Conservation (phyloP, 192 early-diverging fungal species). For the Gonapodya sp. region DNA sequence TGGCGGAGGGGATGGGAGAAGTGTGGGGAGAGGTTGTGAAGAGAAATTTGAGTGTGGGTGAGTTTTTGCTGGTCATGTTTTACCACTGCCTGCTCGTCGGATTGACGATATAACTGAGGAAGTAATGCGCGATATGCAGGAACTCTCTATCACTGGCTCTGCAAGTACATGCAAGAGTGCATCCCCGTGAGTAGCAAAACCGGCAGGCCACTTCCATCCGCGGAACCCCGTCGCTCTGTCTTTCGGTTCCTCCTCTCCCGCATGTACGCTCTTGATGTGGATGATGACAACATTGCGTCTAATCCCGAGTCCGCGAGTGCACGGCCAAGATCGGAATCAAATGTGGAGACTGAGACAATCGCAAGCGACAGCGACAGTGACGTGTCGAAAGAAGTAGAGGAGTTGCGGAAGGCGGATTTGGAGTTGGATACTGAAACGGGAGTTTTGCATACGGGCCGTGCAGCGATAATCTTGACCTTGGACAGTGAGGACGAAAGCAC, state of each 20-base stretch:
- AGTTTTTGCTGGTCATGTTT: background rate
- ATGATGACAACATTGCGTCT: background rate
- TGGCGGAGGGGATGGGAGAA: slow-evolving; percentile 15
- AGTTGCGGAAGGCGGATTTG: background rate
- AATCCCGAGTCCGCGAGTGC: no score
- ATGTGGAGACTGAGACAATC: background rate
- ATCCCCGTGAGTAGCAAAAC: background rate
- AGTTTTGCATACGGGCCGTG: no score
- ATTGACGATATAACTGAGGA: background rate
- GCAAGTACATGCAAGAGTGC: background rate
- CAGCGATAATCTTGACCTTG: no score
- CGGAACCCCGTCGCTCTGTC: no score
- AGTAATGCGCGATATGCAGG: background rate
- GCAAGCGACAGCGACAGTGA: background rate
- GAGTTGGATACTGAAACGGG: no score
- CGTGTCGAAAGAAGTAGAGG: background rate
- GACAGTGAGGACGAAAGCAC: no score
- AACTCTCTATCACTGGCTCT: background rate
- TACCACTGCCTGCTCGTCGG: no score
- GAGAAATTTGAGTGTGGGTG: background rate
- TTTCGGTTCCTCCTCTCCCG: background rate
- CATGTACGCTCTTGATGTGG: background rate
- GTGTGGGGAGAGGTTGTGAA: background rate
- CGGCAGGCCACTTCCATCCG: background rate
- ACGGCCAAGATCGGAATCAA: background rate